These are phyloP conservation scores for Cordyceps militaris DNA, from an alignment of 2,329 filamentous ascomycete species.

Conservation along the genomic window DNA sequence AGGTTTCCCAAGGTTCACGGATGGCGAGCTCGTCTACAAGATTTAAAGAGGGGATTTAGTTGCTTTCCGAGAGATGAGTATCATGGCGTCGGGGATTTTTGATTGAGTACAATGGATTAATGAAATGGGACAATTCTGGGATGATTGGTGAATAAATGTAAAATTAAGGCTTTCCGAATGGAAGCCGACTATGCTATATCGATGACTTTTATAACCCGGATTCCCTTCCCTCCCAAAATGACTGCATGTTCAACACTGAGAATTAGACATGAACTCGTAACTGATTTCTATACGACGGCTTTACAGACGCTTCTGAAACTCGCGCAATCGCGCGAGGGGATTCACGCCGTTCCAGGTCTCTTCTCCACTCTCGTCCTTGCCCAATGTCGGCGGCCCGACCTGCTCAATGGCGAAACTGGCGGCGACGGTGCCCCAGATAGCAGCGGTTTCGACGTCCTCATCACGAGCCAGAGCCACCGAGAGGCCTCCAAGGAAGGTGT, in stretches of 20 bases:
- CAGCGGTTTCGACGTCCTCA: conserved; percentile 58
- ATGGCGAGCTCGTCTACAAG: conserved; percentile 63
- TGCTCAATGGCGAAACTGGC: conserved; percentile 95
- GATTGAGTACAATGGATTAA: not conserved
- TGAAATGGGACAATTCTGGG: not conserved
- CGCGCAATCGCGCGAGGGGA: conserved; percentile 45
- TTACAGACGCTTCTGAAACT: conserved; percentile 40
- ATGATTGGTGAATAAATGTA: conserved; percentile 9
- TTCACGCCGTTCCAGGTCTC: conserved; percentile 57
- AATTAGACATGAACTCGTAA: not conserved
- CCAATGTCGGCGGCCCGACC: conserved; percentile 67
- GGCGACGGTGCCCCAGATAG: conserved; percentile 70
- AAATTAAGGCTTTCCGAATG: conserved; percentile 9
- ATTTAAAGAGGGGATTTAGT: conserved; percentile 39
- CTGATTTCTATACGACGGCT: not conserved
- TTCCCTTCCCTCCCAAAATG: not conserved
- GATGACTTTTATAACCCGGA: conserved; percentile 1
- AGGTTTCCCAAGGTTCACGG: conserved; percentile 39
- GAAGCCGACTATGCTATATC: conserved; percentile 9
- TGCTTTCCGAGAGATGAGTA: not conserved
- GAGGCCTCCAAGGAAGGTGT: conserved; percentile 69
- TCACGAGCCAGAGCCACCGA: conserved; percentile 53
- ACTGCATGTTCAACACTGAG: not conserved
- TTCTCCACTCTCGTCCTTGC: conserved; percentile 32
- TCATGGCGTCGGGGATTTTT: conserved; percentile 4